A percentile compares a stretch with the other conserved stretches of the same genome.
Conservation (phyloP, 495 filamentous ascomycete species). For the Clohesyomyces aquaticus region DNA sequence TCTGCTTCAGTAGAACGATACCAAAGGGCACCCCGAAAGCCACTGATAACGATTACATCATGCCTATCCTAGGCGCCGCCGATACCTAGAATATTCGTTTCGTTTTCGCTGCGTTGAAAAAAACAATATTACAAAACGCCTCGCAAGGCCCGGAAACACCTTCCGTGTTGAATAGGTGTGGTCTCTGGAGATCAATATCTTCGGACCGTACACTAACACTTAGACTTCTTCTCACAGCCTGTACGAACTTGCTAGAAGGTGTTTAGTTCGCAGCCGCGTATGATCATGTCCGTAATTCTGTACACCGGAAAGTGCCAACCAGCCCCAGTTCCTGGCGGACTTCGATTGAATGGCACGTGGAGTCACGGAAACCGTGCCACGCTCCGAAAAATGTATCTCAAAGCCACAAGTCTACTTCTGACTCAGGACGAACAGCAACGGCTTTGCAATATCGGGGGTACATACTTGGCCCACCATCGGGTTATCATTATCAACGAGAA, state of each 20-base stretch:
- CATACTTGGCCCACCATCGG: too few species aligned
- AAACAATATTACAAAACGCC: conserved; percentile 97
- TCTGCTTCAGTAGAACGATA: conserved; percentile 3
- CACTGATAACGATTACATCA: background rate
- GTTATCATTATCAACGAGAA: too few species aligned
- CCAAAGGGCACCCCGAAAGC: background rate
- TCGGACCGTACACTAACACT: background rate
- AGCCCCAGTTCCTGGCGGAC: too few species aligned
- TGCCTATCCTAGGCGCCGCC: conserved; percentile 84
- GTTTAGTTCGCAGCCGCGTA: background rate
- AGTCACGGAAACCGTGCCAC: too few species aligned
- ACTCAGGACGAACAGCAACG: too few species aligned
- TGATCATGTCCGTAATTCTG: background rate
- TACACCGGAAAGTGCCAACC: background rate
- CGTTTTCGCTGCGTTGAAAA: conserved; percentile 97
- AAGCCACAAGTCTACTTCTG: conserved; percentile 1
- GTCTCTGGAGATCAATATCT: background rate
- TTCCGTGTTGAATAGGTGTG: background rate
- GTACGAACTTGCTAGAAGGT: too few species aligned
- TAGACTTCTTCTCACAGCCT: too few species aligned
- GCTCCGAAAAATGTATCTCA: too few species aligned
- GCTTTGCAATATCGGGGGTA: too few species aligned
- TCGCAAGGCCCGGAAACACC: conserved; percentile 74
- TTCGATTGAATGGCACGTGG: too few species aligned
- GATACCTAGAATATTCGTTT: conserved; percentile 97